These are phyloP conservation scores for Solanum paucissectum DNA, from an alignment of 257 asterid species.

Conservation along the genomic window DNA sequence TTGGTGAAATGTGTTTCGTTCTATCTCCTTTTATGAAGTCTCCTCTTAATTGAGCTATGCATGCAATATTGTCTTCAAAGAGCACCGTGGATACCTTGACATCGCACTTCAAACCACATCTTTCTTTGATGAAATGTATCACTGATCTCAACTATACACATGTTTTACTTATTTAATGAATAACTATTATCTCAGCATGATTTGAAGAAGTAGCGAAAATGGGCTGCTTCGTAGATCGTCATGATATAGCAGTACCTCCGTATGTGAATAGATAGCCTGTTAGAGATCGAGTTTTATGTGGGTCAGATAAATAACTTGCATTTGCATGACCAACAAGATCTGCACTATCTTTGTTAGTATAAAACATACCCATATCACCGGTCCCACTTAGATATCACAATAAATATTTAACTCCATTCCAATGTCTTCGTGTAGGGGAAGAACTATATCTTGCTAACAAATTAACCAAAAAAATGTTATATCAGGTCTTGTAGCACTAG, in stretches of 20 bases:
- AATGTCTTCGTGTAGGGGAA: background rate
- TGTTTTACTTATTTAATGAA: too few relatives aligned
- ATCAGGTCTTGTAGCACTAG: background rate
- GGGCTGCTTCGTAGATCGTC: background rate
- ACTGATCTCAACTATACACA: too few relatives aligned
- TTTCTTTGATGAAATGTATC: too few relatives aligned
- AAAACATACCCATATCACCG: rapidly evolving
- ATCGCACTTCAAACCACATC: too few relatives aligned
- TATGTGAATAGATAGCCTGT: too few relatives aligned
- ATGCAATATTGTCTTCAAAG: too few relatives aligned
- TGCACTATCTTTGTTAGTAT: background rate
- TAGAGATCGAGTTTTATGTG: background rate
- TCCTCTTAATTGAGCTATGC: too few relatives aligned
- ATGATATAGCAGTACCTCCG: background rate
- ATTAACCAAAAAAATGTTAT: background rate
- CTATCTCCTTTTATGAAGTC: too few relatives aligned
- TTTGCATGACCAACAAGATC: background rate
- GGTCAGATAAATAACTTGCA: background rate
- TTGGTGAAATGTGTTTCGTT: too few relatives aligned
- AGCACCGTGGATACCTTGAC: too few relatives aligned
- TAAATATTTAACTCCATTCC: background rate
- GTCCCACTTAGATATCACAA: background rate
- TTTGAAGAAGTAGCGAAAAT: background rate
- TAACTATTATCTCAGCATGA: background rate
- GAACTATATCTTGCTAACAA: background rate